phyloP scores from a whole-genome alignment of 2,329 filamentous ascomycete genomes.

The Phyllosticta capitalensis region DNA sequence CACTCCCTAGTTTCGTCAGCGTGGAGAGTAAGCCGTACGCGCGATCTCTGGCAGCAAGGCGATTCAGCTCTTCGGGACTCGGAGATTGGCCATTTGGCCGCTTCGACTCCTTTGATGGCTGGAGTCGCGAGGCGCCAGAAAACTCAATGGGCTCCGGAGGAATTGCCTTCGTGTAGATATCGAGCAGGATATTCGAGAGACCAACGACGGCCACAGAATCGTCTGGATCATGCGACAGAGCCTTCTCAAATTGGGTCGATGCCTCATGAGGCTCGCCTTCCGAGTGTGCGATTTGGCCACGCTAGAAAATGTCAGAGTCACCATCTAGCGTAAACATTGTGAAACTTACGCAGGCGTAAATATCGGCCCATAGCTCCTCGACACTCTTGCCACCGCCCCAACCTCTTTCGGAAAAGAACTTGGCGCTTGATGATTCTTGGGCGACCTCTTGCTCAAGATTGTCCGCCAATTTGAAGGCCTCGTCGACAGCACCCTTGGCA shows the following conservation, averaged over 20 bases:
- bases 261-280: constrained; percentile 58
- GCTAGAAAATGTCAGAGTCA: constrained; percentile 35
- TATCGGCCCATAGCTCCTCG: constrained; percentile 76
- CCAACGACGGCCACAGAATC: constrained; percentile 74
- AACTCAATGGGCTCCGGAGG: constrained; percentile 46
- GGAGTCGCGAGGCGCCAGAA: not conserved
- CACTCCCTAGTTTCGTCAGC: constrained; percentile 73
- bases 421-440: constrained; percentile 52
- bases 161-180: constrained; percentile 62
- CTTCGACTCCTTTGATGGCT: not conserved
- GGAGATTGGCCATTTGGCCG: constrained; percentile 10
- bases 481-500: constrained; percentile 65
- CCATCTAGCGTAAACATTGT: not conserved
- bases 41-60: constrained; percentile 80
- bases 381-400: constrained; percentile 77
- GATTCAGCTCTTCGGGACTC: constrained; percentile 59
- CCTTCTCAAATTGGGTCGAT: constrained; percentile 69
- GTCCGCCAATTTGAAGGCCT: constrained; percentile 69
- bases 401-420: constrained; percentile 52
- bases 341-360: constrained; percentile 64
- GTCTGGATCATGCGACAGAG: constrained; percentile 68
- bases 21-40: constrained; percentile 75
- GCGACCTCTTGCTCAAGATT: constrained; percentile 58
- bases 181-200: constrained; percentile 74
- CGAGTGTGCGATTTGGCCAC: constrained; percentile 57